These are phyloP conservation scores for Botrytis fabae DNA, from an alignment of 2,329 filamentous ascomycete species.

Conservation along the genomic window DNA sequence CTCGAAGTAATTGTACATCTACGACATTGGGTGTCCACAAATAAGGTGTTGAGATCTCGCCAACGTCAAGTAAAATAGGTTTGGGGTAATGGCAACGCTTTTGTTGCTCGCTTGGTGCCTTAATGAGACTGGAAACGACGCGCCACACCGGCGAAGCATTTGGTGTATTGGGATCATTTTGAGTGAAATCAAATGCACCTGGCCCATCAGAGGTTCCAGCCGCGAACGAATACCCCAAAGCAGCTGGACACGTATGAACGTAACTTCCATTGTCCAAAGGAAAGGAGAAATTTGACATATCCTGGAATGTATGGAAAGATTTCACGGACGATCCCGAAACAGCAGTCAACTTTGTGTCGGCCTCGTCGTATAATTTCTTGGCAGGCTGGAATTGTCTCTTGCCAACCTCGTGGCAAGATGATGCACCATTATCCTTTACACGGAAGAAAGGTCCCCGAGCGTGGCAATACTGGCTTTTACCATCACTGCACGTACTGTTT, in stretches of 20 bases:
- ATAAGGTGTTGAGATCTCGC: constrained; percentile 76
- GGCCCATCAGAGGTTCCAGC: constrained; percentile 91
- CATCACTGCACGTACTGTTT: constrained; percentile 79
- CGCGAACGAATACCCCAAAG: constrained; percentile 88
- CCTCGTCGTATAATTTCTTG: constrained; percentile 56
- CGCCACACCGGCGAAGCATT: constrained; percentile 70
- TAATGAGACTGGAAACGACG: constrained; percentile 70
- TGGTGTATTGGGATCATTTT: constrained; percentile 75
- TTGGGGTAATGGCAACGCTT: constrained; percentile 76
- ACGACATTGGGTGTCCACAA: constrained; percentile 90
- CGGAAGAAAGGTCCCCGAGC: constrained; percentile 70
- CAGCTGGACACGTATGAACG: constrained; percentile 78
- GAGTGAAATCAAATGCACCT: constrained; percentile 89
- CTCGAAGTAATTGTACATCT: constrained; percentile 80
- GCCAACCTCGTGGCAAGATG: constrained; percentile 75
- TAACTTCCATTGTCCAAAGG: constrained; percentile 68
- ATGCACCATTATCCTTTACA: constrained; percentile 67
- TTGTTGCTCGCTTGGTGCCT: constrained; percentile 69
- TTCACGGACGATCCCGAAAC: constrained; percentile 68
- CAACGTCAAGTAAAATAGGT: constrained; percentile 84
- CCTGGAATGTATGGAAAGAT: constrained; percentile 81
- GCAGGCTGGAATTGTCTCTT: constrained; percentile 68
- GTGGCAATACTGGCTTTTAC: constrained; percentile 69
- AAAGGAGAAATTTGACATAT: constrained; percentile 78
- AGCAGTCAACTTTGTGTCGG: constrained; percentile 46